Evolutionary conservation across 1,284 basidiomycete genomes (phyloP).

Genomic region (Chondrostereum purpureum): DNA sequence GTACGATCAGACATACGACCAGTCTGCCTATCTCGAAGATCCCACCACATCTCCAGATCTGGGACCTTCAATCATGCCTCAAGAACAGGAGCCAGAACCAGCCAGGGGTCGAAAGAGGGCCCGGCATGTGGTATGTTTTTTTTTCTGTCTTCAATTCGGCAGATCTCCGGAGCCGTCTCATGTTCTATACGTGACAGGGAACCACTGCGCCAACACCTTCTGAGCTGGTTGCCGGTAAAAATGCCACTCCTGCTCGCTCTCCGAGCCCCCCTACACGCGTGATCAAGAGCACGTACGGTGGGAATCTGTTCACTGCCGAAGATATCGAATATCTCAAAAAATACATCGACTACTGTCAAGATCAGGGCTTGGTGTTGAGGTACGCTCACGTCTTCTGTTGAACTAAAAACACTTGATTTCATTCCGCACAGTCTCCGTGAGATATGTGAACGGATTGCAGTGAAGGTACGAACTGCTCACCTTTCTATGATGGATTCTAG

Average conservation of each 20-base stretch:
- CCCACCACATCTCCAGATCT: constrained; percentile 15
- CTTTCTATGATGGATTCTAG: constrained; percentile 13
- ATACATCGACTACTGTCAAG: constrained; percentile 81
- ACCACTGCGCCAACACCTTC: constrained; percentile 57
- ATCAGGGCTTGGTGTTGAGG: constrained; percentile 75
- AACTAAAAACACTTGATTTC: constrained; percentile 3
- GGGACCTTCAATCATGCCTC: not conserved
- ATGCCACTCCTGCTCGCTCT: constrained; percentile 59
- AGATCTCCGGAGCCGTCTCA: not conserved
- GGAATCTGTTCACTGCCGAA: constrained; percentile 75
- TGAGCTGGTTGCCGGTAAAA: constrained; percentile 55
- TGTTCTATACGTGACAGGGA: constrained; percentile 25
- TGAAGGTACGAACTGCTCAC: constrained; percentile 45
- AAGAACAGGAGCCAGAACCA: not conserved
- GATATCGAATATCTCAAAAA: constrained; percentile 74
- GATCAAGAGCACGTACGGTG: constrained; percentile 81
- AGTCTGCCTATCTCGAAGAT: constrained; percentile 40
- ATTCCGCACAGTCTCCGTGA: constrained; percentile 53
- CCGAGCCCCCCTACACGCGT: constrained; percentile 73
- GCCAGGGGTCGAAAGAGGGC: not conserved
- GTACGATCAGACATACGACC: constrained; percentile 31
- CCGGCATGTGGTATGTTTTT: constrained; percentile 3
- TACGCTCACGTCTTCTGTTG: constrained; percentile 19
- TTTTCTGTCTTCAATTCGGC: constrained; percentile 1
- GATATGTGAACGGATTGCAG: constrained; percentile 76